Evolutionary conservation across 371 early-diverging fungal genomes (phyloP), one percentile per base, ranked within the genome.

Genomic region (Saksenaea oblongispora): DNA sequence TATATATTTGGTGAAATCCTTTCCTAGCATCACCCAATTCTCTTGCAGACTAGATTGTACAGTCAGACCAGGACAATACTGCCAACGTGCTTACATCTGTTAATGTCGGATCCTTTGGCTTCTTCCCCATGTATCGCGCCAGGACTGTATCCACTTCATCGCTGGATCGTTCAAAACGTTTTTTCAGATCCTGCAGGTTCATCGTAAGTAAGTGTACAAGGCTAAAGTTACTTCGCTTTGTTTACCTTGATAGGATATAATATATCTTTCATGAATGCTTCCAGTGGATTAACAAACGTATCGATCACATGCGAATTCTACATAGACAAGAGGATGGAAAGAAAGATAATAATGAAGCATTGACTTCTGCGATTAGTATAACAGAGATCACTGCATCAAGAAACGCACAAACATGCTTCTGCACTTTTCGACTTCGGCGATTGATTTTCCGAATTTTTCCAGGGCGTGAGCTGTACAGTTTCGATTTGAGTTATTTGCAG

Each of bases 281-380:
- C 87, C 54, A 89, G 56, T 27, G 89, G 88, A 22, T 82, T 78
- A 58, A 91, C 79, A 70, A 90, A 89, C 65, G 87, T 86, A 54
- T 84, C 82, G 10, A 71, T 60, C 11, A 89, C 77, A 75, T 89
- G 89, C 10, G 87, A 73, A 67, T 84, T 81, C 89, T 87, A 66
- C 18, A 51, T 17, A 34, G 51, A 42, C 27, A 31, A 47, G 14
- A 13, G 15, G 11, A 22, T 44, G 15, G 15, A 37, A 15, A 37
- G 37, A 3, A 37, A 37, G 42, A 37, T 22, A 11, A 17, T 13
- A 34, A 57, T 36, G 14, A 4, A 28, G 10, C 5, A 26, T 34
- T n/a, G 13, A 39, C 0, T 44, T 63, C 41, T 41, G 41, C 28
- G 10, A 35, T 54, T 28, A 26, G 27, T 5, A 34, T 14, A 53